A percentile compares a stretch with the other conserved stretches of the same genome.
Evolutionary conservation across 108 stramenopile species (phyloP).

Genomic region (Chaetoceros tenuissimus): DNA sequence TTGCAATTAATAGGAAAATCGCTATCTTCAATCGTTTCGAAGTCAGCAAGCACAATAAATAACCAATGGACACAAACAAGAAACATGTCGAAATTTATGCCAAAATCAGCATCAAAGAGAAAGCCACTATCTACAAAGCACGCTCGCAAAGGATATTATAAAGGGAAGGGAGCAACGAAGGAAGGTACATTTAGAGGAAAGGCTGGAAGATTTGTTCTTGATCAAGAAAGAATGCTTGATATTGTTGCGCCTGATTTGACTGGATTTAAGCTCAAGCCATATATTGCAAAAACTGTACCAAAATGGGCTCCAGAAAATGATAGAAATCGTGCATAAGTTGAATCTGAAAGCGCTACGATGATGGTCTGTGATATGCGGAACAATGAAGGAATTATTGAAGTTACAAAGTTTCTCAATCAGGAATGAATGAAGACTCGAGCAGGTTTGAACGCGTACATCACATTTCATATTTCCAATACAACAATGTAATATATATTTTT

Average conservation of each 20-base stretch:
- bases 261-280: constrained; percentile 71
- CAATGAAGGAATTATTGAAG: too few relatives aligned
- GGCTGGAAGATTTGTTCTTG: constrained; percentile 57
- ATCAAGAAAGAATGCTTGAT: constrained; percentile 58
- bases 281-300: constrained; percentile 60
- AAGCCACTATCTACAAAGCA: constrained; percentile 71
- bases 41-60: too few relatives aligned
- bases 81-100: constrained; percentile 71
- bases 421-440: too few relatives aligned
- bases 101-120: constrained; percentile 69
- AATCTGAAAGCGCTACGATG: too few relatives aligned
- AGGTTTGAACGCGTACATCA: too few relatives aligned
- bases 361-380: too few relatives aligned
- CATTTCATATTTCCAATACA: too few relatives aligned
- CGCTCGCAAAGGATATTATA: constrained; percentile 80
- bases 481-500: too few relatives aligned
- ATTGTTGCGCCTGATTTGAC: constrained; percentile 72
- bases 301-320: constrained; percentile 47
- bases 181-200: constrained; percentile 66
- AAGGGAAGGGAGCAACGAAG: constrained; percentile 78
- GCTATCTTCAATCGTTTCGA: too few relatives aligned
- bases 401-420: too few relatives aligned
- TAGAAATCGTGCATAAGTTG: background rate
- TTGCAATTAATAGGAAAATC: too few relatives aligned
- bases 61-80: too few relatives aligned